Evolutionary conservation across 169 alveolate species (phyloP).

Genomic region (Blepharisma undulans): DNA sequence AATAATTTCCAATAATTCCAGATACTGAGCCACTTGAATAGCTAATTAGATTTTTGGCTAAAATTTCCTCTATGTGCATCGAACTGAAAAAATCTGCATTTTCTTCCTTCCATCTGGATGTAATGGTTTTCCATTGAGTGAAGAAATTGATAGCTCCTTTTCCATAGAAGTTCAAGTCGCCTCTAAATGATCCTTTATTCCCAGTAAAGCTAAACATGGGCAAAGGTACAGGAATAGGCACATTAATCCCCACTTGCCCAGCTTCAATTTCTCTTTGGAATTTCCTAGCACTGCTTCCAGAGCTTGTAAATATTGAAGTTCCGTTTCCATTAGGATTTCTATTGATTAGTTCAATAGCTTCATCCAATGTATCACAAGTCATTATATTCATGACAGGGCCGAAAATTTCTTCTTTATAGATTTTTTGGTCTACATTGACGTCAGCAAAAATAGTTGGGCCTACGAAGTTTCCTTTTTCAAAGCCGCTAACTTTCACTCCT

Average conservation of each 20-base stretch:
- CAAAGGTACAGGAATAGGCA: conserved; percentile 83
- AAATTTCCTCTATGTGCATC: not conserved
- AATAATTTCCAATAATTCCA: not conserved
- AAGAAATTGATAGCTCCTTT: conserved; percentile 75
- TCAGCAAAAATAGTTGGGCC: conserved; percentile 83
- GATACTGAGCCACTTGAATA: not conserved
- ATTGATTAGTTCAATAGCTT: conserved; percentile 80
- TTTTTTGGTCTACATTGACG: conserved; percentile 66
- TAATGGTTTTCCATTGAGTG: conserved; percentile 85
- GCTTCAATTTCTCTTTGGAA: conserved; percentile 72
- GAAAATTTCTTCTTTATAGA: conserved; percentile 80
- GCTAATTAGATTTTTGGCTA: not conserved
- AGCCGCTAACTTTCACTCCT: conserved; percentile 59
- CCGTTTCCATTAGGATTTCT: conserved; percentile 76
- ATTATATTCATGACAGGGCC: conserved; percentile 80
- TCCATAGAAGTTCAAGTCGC: conserved; percentile 86
- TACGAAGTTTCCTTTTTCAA: conserved; percentile 81
- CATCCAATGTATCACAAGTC: conserved; percentile 68
- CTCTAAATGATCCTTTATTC: conserved; percentile 77
- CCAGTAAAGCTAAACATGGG: conserved; percentile 82
- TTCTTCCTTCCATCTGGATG: conserved; percentile 80
- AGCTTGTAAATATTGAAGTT: conserved; percentile 79
- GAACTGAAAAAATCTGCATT: too few relatives aligned
- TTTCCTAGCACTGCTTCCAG: conserved; percentile 76
- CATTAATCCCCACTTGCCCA: conserved; percentile 83